Base-by-base conservation (phyloP, 148 eudicot genomes). In the Talinum fruticosum region DNA sequence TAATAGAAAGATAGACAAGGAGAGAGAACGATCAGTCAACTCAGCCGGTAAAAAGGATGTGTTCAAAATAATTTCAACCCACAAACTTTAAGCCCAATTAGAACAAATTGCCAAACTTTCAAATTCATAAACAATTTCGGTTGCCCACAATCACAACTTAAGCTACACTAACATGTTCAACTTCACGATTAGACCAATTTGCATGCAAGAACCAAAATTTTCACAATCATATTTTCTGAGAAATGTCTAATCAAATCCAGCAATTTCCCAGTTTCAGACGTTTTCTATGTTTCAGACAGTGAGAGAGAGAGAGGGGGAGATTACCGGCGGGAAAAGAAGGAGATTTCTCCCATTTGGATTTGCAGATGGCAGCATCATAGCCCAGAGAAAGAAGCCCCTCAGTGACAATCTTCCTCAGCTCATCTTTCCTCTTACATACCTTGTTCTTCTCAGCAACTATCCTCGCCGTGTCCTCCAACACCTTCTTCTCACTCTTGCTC, bases 331-430 rank as follows among this genome's bases (percentile, higher is more conserved):
- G 97, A 80, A 85, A 82, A 8, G 94, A 82, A 33, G 90, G 82
- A 24, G 91, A 82, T 83, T 91, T 91, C 59, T 90, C 99, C 99
- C 99, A 95, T 41, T 84, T 82, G 1, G 97, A 91, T 84, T 90
- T 95, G 81, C 99, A 95, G 76, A 93, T 83, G 18, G 96, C 87
- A 75, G 93, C 93, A 47, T 90, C 86, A 69, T 88, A 93, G 24
- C 99, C 97, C 15, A 84, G 79, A 29, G 76, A 87, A 18, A 82
- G 29, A 4, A 95, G 85, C 1, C 91, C 92, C 67, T 90, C 94
- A 19, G 82, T 80, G 5, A 95, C 92, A 26, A 84, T 75, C 83
- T 88, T 87, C 74, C 88, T 73, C 75, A 84, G 29, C 57, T 84
- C 96, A 59, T 90, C 90, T 76, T 88, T 90, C 26, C 89, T 76